phyloP scores from a whole-genome alignment of 2,329 filamentous ascomycete species.

The Monilinia vaccinii-corymbosi region DNA sequence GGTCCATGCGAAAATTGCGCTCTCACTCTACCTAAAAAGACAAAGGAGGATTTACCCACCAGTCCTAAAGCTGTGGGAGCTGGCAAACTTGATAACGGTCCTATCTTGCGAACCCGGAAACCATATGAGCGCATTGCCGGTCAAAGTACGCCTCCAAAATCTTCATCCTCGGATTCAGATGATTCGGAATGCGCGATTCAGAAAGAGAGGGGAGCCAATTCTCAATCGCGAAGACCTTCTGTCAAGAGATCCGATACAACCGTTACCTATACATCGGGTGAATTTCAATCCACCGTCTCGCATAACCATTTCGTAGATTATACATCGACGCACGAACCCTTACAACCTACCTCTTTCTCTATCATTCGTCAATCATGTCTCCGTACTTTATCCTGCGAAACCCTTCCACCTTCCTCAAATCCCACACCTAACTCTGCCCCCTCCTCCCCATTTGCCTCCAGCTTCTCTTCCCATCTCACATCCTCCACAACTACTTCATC shows the following conservation, averaged over 20 bases:
- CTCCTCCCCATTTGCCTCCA: constrained; percentile 34
- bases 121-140: constrained; percentile 49
- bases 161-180: constrained; percentile 22
- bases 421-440: constrained; percentile 33
- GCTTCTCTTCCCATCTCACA: constrained; percentile 27
- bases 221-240: not conserved
- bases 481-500: constrained; percentile 41
- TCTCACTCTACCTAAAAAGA: constrained; percentile 49
- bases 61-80: constrained; percentile 5
- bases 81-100: constrained; percentile 30
- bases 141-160: constrained; percentile 25
- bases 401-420: constrained; percentile 41
- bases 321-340: constrained; percentile 58
- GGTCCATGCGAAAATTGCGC: constrained; percentile 61
- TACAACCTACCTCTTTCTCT: constrained; percentile 54
- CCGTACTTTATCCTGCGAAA: constrained; percentile 58
- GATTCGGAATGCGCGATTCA: constrained; percentile 23
- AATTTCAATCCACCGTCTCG: constrained; percentile 26
- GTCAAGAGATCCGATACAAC: constrained; percentile 19
- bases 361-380: constrained; percentile 57
- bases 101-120: constrained; percentile 51
- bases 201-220: constrained; percentile 15
- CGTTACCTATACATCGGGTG: constrained; percentile 32
- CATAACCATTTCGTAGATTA: constrained; percentile 60
- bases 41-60: constrained; percentile 24